Evolutionary conservation across 345 rosid species (phyloP), one percentile per base, ranked within the genome.

Genomic region (Pugionium cornutum): DNA sequence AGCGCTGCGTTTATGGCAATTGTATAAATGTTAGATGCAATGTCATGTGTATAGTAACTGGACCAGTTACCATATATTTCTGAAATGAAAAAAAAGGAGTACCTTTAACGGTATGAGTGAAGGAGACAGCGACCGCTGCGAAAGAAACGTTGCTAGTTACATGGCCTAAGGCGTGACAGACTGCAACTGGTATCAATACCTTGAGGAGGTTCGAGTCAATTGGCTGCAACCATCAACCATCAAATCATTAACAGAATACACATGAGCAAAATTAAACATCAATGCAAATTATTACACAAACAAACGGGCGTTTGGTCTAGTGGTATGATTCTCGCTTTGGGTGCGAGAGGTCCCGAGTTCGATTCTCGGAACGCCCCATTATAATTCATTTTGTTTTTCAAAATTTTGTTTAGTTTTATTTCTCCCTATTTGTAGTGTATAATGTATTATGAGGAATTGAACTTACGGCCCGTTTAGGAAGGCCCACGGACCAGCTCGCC

Each of bases 71-170:
- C 18, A 18, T 18, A 18, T 18, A 18, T 18, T 18, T 18, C 18
- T 18, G 8, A 0, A 8, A 3, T 34, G 43, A 54, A n/a, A 6
- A 1, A 4, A 39, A 9, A 50, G 39, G 31, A 40, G 52, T 41
- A 86, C 98, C 98, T 88, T 92, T 89, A 72, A 89, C 46, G 35
- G 99, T 92, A 78, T 89, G 98, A 8, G 97, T 85, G 84, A 92
- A 92, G 50, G 99, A 92, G 72, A 92, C 97, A 55, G 99, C 99
- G 54, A 92, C 99, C 4, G 99, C 99, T 0, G 99, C 97, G 65
- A 92, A 89, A 7, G 97, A 89, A 61, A 92, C 91, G 44, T 92
- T 94, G 76, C 92, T 86, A 25, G 94, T 94, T 35, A 94, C 95
- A 70, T 94, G 99, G 27, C 99, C 99, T 7, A 94, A 2, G 3